phyloP scores from a whole-genome alignment of 2,329 filamentous ascomycete genomes.

The Aureobasidium namibiae region DNA sequence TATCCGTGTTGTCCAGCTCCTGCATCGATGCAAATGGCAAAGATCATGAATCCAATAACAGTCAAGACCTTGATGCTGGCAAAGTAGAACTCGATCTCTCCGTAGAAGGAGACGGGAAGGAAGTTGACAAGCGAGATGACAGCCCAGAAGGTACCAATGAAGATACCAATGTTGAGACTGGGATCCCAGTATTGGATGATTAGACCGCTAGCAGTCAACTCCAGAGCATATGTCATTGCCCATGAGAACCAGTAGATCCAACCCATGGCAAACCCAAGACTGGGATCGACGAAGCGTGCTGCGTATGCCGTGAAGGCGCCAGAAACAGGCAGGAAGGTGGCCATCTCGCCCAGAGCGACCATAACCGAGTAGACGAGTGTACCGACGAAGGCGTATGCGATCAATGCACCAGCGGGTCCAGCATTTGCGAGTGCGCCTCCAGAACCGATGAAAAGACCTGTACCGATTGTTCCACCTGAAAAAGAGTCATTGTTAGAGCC shows the following conservation, averaged over 20 bases:
- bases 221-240: conserved; percentile 33
- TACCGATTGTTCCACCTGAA: conserved; percentile 26
- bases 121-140: conserved; percentile 40
- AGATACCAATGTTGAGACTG: conserved; percentile 34
- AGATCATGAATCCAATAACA: conserved; percentile 37
- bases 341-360: conserved; percentile 47
- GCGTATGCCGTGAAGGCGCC: conserved; percentile 45
- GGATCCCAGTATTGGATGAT: conserved; percentile 34
- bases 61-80: conserved; percentile 44
- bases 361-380: conserved; percentile 41
- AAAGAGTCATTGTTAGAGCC: neutral
- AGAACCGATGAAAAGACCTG: conserved; percentile 33
- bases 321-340: conserved; percentile 52
- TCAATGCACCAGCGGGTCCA: conserved; percentile 37
- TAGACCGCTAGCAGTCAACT: conserved; percentile 30
- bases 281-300: conserved; percentile 37
- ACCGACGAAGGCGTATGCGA: conserved; percentile 37
- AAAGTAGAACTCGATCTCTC: conserved; percentile 49
- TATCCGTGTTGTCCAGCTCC: conserved; percentile 45
- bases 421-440: conserved; percentile 30
- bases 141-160: conserved; percentile 26
- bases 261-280: conserved; percentile 41
- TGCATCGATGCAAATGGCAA: conserved; percentile 34
- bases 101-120: conserved; percentile 43
- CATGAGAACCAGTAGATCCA: conserved; percentile 39